These are phyloP conservation scores for Coniophora puteana DNA, from an alignment of 1,284 basidiomycete species.

Conservation along the genomic window DNA sequence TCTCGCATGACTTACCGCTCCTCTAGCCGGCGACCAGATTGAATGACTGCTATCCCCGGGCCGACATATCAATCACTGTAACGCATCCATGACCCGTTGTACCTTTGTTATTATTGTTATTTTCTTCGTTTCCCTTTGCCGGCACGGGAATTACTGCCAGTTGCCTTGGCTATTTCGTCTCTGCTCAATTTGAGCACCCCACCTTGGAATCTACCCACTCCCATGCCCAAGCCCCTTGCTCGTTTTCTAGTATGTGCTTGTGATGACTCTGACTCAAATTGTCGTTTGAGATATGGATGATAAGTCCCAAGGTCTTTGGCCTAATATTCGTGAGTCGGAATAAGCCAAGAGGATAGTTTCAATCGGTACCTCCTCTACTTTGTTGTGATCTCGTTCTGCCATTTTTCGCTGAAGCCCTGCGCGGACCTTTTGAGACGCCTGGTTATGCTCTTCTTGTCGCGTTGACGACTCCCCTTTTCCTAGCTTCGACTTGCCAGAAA, in stretches of 20 bases:
- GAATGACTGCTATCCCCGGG: too few species aligned
- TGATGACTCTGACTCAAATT: constrained; percentile 44
- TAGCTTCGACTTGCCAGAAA: constrained; percentile 59
- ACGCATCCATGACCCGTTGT: constrained; percentile 8
- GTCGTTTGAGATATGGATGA: constrained; percentile 67
- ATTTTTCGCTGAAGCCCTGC: constrained; percentile 64
- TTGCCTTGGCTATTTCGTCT: constrained; percentile 50
- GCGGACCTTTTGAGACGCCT: constrained; percentile 64
- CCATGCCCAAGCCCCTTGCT: constrained; percentile 66
- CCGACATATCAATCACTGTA: not conserved
- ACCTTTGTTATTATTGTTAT: constrained; percentile 14
- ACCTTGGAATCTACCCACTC: constrained; percentile 69
- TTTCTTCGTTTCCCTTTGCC: constrained; percentile 12
- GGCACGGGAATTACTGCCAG: constrained; percentile 22
- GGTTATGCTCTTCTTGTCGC: constrained; percentile 57
- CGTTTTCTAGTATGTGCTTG: constrained; percentile 40
- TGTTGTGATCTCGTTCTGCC: constrained; percentile 45
- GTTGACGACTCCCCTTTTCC: constrained; percentile 67
- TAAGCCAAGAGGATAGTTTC: not conserved
- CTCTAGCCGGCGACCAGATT: too few species aligned
- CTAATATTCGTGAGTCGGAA: constrained; percentile 28
- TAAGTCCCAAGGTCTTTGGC: constrained; percentile 80
- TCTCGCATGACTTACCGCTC: too few species aligned
- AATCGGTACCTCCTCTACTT: constrained; percentile 59
- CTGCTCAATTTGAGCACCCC: constrained; percentile 62